Percentiles rank a stretch among this genome's conserved stretches.
These are phyloP conservation scores for Suillus tomentosus DNA, from an alignment of 768 basidiomycete species.

Conservation along the genomic window DNA sequence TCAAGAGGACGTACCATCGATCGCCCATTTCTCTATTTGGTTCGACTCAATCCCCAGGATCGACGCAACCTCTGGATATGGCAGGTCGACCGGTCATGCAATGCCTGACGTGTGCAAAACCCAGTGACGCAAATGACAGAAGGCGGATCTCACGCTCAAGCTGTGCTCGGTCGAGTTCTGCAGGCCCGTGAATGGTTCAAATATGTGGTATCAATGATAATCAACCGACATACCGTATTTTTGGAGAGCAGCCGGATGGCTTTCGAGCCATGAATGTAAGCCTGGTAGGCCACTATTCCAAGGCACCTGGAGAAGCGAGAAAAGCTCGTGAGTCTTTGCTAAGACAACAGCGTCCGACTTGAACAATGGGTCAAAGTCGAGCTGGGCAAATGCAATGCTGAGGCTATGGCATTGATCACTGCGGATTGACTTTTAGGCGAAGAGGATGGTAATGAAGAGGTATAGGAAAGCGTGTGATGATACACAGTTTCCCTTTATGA, in stretches of 20 bases:
- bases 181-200: neutral
- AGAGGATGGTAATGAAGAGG: constrained; percentile 57
- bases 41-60: too few species aligned
- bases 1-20: too few species aligned
- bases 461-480: constrained; percentile 62
- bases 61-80: too few species aligned
- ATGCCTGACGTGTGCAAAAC: too few species aligned
- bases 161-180: constrained; percentile 58
- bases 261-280: constrained; percentile 59
- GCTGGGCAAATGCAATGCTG: constrained; percentile 63
- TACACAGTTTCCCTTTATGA: constrained; percentile 56
- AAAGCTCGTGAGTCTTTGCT: constrained; percentile 69
- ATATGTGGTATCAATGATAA: too few species aligned
- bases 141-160: constrained; percentile 82
- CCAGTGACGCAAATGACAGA: constrained; percentile 43
- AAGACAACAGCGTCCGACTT: constrained; percentile 72
- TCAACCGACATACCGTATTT: constrained; percentile 52
- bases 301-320: constrained; percentile 75
- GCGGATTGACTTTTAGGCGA: constrained; percentile 44
- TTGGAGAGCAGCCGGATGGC: constrained; percentile 48
- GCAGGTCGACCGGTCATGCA: too few species aligned
- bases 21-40: too few species aligned
- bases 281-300: constrained; percentile 63
- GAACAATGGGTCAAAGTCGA: constrained; percentile 79
- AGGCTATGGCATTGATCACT: constrained; percentile 61